Evolutionary conservation across 2,329 filamentous ascomycete species (phyloP), one percentile per base, ranked within the genome.

Genomic region (Beauveria australis): DNA sequence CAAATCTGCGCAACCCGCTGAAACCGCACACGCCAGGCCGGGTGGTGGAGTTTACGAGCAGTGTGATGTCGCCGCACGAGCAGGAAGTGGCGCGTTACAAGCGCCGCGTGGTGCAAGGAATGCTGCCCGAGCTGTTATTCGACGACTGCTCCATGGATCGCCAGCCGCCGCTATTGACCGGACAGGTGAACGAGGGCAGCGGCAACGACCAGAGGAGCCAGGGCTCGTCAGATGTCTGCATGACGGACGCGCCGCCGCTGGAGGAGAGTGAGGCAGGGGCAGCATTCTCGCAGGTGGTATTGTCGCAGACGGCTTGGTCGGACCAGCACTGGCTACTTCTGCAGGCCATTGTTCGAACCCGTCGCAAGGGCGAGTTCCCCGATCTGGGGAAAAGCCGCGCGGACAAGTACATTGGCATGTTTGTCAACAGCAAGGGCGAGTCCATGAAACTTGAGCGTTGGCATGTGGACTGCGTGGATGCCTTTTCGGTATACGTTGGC

Each of bases 381-480:
- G 3, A 75, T 73, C 47, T 69, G 68, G 9, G 60, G 64, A 61
- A 62, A 70, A 53, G 66, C 10, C 65, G 66, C 18, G 69, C 72
- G 1, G 68, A 70, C 47, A 67, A 69, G 47, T 74, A 80, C 37
- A 71, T 83, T 2, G 80, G 81, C 61, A 81, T 78, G 67, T 74
- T 73, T 28, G 77, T 84, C 60, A 68, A 69, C 26, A 76, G 78
- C 30, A 76, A 79, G 41, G 79, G 76, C 51, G 73, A 77, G 67
- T 69, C 71, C 5, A 73, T 85, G 72, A 63, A 72, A 24, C 72
- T 86, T 19, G 76, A 83, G 69, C 68, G 73, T 61, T 85, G 82
- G 82, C 83, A 86, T 62, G 69, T 85, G 19, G 82, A 85, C 62
- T 76, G 84, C 59, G 76, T 85, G 26, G 79, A 83, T 61, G 81